Evolutionary conservation across 2,329 filamentous ascomycete genomes (phyloP).

Genomic region (Elsinoe arachidis): DNA sequence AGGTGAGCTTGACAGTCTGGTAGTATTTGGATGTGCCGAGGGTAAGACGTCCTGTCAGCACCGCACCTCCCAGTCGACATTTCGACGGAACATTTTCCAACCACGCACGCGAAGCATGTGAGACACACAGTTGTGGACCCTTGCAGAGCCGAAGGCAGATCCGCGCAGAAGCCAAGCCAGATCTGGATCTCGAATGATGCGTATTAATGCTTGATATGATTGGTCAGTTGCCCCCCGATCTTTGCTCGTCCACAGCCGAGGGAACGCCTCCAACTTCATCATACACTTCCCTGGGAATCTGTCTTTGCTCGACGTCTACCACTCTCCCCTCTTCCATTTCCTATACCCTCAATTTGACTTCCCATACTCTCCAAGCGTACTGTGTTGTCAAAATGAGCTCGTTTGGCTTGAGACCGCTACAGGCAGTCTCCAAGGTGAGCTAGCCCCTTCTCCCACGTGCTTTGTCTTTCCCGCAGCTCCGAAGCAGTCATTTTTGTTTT

Average conservation of each 20-base stretch:
- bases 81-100: too few species aligned
- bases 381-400: slow-evolving; percentile 26
- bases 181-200: slow-evolving; percentile 7
- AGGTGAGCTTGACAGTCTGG: too few species aligned
- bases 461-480: background rate
- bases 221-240: slow-evolving; percentile 1
- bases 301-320: background rate
- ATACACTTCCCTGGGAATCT: slow-evolving; percentile 6
- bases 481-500: slow-evolving; percentile 20
- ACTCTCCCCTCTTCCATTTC: background rate
- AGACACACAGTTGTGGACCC: background rate
- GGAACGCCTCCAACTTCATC: slow-evolving; percentile 10
- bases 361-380: background rate
- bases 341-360: background rate
- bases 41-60: too few species aligned
- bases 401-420: slow-evolving; percentile 28
- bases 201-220: background rate
- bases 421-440: slow-evolving; percentile 23
- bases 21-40: too few species aligned
- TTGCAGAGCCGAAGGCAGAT: slow-evolving; percentile 6
- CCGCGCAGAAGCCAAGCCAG: slow-evolving; percentile 2
- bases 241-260: slow-evolving; percentile 9
- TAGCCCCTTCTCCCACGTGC: slow-evolving; percentile 14
- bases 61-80: too few species aligned
- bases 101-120: too few species aligned